Percentiles rank a stretch among this genome's conserved stretches.
These are phyloP conservation scores for Podospora anserina DNA, from an alignment of 495 filamentous ascomycete genomes.

Conservation along the genomic window DNA sequence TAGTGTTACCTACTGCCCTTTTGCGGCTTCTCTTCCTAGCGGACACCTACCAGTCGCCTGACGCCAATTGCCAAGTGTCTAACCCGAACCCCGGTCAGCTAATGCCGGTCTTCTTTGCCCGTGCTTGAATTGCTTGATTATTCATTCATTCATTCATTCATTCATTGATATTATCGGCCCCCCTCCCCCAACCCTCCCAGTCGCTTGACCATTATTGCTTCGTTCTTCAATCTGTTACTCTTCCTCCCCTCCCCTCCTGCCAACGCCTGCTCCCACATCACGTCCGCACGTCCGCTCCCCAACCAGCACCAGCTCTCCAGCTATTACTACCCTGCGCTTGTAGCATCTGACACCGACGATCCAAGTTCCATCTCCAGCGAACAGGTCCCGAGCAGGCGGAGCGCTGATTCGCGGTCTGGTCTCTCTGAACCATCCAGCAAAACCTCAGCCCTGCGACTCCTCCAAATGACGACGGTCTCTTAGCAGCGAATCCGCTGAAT, in stretches of 20 bases:
- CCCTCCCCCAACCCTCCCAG: neutral
- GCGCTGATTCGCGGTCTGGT: too few relatives aligned
- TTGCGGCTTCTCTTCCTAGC: too few relatives aligned
- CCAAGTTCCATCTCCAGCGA: neutral
- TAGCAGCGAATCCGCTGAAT: slow-evolving; percentile 17
- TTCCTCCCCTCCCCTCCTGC: neutral
- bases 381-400: too few relatives aligned
- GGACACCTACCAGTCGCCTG: neutral
- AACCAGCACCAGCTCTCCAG: too few relatives aligned
- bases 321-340: neutral
- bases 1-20: too few relatives aligned
- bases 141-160: neutral
- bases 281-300: too few relatives aligned
- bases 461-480: slow-evolving; percentile 25
- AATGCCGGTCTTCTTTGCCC: neutral
- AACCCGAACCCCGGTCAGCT: neutral
- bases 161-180: slow-evolving; percentile 3
- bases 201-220: neutral
- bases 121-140: neutral
- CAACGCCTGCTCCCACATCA: neutral
- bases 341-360: neutral
- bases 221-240: neutral
- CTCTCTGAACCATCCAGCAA: neutral
- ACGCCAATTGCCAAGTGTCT: neutral
- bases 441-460: neutral